Evolutionary conservation across 305 asterid species (phyloP), one percentile per base, ranked within the genome.

Genomic region (Andrographis paniculata): DNA sequence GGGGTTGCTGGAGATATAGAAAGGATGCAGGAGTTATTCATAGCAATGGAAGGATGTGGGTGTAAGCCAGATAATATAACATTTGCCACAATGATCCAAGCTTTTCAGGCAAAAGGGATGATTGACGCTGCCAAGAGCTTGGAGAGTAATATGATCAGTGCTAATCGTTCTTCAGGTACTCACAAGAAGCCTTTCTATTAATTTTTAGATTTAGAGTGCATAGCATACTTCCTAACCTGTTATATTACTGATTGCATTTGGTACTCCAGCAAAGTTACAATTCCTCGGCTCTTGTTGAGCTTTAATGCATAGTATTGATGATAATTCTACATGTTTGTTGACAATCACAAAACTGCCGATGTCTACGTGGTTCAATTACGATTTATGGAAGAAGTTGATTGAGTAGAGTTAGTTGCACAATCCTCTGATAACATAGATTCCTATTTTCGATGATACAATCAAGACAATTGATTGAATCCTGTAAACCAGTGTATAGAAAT

Each of bases 1-100:
- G 97, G 95, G 24, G 79, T 55, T 41, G 83, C 78, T 24, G 97
- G 95, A 46, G 72, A 88, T 60, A 51, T 82, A 20, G 76, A 72
- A 48, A 78, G 49, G 53, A 85, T 88, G 87, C 65, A 48, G 71
- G 87, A 83, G 63, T 11, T 80, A 20, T 85, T 73, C 51, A 48
- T 52, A 56, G 72, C 73, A 47, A 84, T 88, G 93, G 72, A 77
- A 64, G 78, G 68, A 36, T 50, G 61, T 39, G 75, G 77, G 53
- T 84, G 89, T 65, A 64, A 69, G 65, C 94, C 97, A 9, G 87
- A 88, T 55, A 35, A 71, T 50, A 61, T 70, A 57, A 88, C 95
- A 19, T 74, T 70, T 67, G 65, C 77, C 58, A 75, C 93, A 7
- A 77, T 88, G 80, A 68, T 72, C 24, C 78, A 75, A 48, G 82